These are phyloP conservation scores for Verticillium zaregamsianum DNA, from an alignment of 2,329 filamentous ascomycete genomes.

Conservation along the genomic window DNA sequence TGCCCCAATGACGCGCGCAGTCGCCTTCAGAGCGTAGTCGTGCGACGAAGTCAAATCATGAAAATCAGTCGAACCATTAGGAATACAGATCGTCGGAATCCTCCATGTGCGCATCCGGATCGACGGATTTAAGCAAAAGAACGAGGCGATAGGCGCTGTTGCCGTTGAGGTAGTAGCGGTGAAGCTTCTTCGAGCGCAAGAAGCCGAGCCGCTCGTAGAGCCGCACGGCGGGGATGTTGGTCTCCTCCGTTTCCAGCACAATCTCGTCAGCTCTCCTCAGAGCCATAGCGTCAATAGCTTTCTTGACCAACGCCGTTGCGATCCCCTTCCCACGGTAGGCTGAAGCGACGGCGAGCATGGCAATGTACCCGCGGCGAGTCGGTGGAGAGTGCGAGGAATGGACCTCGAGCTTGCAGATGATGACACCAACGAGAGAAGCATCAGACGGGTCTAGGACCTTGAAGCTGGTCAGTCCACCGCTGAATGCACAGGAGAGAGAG, in stretches of 20 bases:
- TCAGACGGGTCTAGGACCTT: conserved; percentile 58
- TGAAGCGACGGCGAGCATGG: conserved; percentile 91
- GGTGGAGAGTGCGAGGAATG: conserved; percentile 76
- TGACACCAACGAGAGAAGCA: conserved; percentile 73
- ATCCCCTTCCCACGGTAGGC: conserved; percentile 80
- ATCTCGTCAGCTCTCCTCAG: conserved; percentile 84
- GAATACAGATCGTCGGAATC: conserved; percentile 25
- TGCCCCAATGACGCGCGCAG: background rate
- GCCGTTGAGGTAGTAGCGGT: conserved; percentile 94
- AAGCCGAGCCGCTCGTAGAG: conserved; percentile 93
- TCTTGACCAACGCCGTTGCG: conserved; percentile 81
- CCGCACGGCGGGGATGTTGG: conserved; percentile 83
- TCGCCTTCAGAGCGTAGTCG: background rate
- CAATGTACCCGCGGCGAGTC: conserved; percentile 86
- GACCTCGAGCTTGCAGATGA: conserved; percentile 90
- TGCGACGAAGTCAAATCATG: background rate
- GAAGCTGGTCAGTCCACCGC: background rate
- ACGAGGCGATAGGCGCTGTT: conserved; percentile 91
- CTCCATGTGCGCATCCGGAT: conserved; percentile 33
- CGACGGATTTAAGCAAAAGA: conserved; percentile 63
- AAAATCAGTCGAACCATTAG: background rate
- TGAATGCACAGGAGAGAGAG: background rate
- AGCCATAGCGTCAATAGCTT: conserved; percentile 88
- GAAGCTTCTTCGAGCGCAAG: conserved; percentile 83
- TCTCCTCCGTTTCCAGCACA: conserved; percentile 92